Base-by-base conservation (phyloP, 148 eudicot species). In the Polygonum maritimum region DNA sequence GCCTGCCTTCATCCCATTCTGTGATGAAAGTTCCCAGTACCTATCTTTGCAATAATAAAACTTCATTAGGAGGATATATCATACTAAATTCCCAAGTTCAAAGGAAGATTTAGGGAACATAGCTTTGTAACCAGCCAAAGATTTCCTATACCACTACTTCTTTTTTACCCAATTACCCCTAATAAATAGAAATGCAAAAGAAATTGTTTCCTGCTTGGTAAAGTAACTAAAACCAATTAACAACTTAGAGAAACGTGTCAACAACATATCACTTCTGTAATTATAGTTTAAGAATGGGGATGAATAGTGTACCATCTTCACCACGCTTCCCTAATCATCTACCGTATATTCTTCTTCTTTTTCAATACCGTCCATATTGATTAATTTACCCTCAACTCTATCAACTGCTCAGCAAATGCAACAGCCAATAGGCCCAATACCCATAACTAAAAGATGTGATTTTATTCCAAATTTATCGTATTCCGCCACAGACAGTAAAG, bases 11-110 rank as follows among this genome's bases (percentile, higher is more conserved):
- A 82, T 89, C 92, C 97, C 97, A 89, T 78, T 94, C 98, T 22
- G 89, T 81, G 82, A 94, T 84, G 84, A 94, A 94, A 80, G 98
- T 94, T 55, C 98, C 98, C 86, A 94, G 79, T 33, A 94, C 98
- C 97, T 92, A 38, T 8, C 77, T 38, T 36, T 75, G 63, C 16
- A 36, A 7, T 26, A 1, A 15, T 35, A 16, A 22, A 60, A 26
- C 22, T 26, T 60, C 69, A 60, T 60, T 35, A 26, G 38, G 69
- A 22, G 31, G 31, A 26, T 26, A 26, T 60, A 60, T 60, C 36
- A 60, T 60, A 60, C 11, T 60, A 35, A 22, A 26, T 60, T 60
- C 36, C 69, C 4, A 10, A 60, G 3, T 60, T 60, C 36, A 60
- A 0, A 22, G 2, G 5, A 57, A 22, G 40, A 12, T 1, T 12